These are phyloP conservation scores for Pleurotus giganteus DNA, from an alignment of 768 basidiomycete genomes.

Conservation along the genomic window DNA sequence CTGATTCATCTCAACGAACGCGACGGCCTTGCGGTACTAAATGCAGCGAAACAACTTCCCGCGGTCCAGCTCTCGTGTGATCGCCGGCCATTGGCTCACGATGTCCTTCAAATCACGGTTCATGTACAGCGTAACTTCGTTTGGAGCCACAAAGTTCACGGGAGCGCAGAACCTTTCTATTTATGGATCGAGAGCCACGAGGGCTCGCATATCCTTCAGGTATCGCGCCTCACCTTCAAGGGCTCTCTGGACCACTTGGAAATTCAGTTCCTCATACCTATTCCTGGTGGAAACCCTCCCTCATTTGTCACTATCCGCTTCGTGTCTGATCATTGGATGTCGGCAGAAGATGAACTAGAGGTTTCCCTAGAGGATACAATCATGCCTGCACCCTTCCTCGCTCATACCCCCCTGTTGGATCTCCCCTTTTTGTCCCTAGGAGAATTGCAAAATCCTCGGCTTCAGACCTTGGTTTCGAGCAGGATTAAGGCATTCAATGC, in stretches of 20 bases:
- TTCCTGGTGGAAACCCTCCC: conserved; percentile 57
- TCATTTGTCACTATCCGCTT: conserved; percentile 71
- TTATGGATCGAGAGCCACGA: conserved; percentile 92
- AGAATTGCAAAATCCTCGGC: conserved; percentile 41
- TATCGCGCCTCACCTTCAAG: conserved; percentile 70
- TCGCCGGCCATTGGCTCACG: conserved; percentile 79
- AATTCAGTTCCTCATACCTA: conserved; percentile 78
- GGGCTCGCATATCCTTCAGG: conserved; percentile 79
- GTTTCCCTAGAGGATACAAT: conserved; percentile 65
- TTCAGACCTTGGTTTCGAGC: conserved; percentile 45
- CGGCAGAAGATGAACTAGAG: conserved; percentile 73
- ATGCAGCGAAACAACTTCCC: conserved; percentile 86
- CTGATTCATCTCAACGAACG: conserved; percentile 83
- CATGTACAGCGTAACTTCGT: conserved; percentile 65
- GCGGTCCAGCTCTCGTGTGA: conserved; percentile 59
- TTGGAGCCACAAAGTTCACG: conserved; percentile 80
- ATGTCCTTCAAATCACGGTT: conserved; percentile 77
- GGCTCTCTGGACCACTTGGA: conserved; percentile 57
- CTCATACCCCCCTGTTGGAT: conserved; percentile 62
- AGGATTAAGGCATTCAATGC: conserved; percentile 66
- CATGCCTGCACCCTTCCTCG: conserved; percentile 67
- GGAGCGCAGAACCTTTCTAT: conserved; percentile 84
- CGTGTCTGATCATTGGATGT: conserved; percentile 91
- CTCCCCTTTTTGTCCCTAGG: conserved; percentile 71
- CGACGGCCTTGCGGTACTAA: conserved; percentile 77